Percentiles rank a stretch among this genome's conserved stretches.
Conservation (phyloP, 352 stramenopile genomes). For the Phytophthora hibernalis region DNA sequence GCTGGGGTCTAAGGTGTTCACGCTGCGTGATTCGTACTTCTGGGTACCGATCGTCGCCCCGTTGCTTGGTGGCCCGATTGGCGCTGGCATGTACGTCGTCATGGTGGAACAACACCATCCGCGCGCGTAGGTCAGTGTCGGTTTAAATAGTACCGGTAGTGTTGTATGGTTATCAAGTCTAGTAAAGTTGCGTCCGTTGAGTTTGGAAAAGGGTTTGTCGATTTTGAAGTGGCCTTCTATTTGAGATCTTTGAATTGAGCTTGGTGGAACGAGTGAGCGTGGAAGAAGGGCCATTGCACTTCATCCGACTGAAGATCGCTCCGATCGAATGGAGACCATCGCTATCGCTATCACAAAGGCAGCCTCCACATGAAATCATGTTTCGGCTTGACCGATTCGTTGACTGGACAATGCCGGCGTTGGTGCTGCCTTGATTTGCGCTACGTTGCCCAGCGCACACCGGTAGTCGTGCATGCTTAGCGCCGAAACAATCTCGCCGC, state of each 20-base stretch:
- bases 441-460: slow-evolving; percentile 27
- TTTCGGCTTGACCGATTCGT: slow-evolving; percentile 7
- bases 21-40: slow-evolving; percentile 51
- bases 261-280: not conserved
- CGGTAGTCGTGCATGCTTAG: slow-evolving; percentile 17
- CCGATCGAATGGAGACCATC: not conserved
- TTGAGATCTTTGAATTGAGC: no score
- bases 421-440: slow-evolving; percentile 1
- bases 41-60: slow-evolving; percentile 60
- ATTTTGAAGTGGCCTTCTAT: not conserved
- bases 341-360: no score
- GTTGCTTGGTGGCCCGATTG: slow-evolving; percentile 44
- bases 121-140: slow-evolving; percentile 10
- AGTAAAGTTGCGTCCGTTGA: slow-evolving; percentile 26
- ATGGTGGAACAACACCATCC: slow-evolving; percentile 44
- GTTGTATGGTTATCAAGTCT: slow-evolving; percentile 23
- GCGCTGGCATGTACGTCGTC: slow-evolving; percentile 39
- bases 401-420: slow-evolving; percentile 31
- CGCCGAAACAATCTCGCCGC: slow-evolving; percentile 11
- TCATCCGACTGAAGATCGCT: slow-evolving; percentile 4
- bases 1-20: slow-evolving; percentile 52
- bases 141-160: no score
- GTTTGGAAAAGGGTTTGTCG: slow-evolving; percentile 2
- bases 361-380: not conserved
- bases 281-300: slow-evolving; percentile 12